Base-by-base conservation (phyloP, 495 filamentous ascomycete species). In the Aspergillus affinis region DNA sequence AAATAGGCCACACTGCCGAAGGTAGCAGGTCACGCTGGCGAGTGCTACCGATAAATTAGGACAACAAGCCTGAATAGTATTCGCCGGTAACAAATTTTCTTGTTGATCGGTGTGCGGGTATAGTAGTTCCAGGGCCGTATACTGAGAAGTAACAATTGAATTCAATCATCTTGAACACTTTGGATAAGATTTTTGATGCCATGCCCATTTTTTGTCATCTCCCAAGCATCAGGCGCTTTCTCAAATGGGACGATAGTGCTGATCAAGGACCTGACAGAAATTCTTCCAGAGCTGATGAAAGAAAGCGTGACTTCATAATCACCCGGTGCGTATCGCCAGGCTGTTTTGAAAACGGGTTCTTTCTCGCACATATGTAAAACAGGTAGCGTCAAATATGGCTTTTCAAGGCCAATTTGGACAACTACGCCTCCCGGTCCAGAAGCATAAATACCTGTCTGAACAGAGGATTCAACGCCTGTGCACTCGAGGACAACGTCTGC, bases 111-210 rank as follows among this genome's bases (percentile, higher is more conserved):
- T n/a, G n/a, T n/a, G n/a, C n/a, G n/a, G n/a, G n/a, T n/a, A n/a
- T n/a, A n/a, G n/a, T n/a, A n/a, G n/a, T n/a, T n/a, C n/a, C n/a
- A n/a, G n/a, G n/a, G n/a, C n/a, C n/a, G n/a, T n/a, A n/a, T n/a
- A n/a, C n/a, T n/a, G n/a, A n/a, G n/a, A n/a, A n/a, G n/a, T n/a
- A n/a, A n/a, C n/a, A n/a, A n/a, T n/a, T n/a, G n/a, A n/a, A n/a
- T n/a, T n/a, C n/a, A n/a, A n/a, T n/a, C n/a, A n/a, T n/a, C n/a
- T n/a, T n/a, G n/a, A n/a, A n/a, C n/a, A n/a, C n/a, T n/a, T n/a
- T n/a, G n/a, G n/a, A n/a, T n/a, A n/a, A n/a, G n/a, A n/a, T n/a
- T 86, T 83, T 96, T 96, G 65, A 93, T 93, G 15, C 90, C 90
- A 73, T 90, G 79, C 0, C 90, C 91, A 55, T 78, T 79, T 76